These are phyloP conservation scores for Stentor coeruleus DNA, from an alignment of 73 alveolate genomes.

Conservation along the genomic window DNA sequence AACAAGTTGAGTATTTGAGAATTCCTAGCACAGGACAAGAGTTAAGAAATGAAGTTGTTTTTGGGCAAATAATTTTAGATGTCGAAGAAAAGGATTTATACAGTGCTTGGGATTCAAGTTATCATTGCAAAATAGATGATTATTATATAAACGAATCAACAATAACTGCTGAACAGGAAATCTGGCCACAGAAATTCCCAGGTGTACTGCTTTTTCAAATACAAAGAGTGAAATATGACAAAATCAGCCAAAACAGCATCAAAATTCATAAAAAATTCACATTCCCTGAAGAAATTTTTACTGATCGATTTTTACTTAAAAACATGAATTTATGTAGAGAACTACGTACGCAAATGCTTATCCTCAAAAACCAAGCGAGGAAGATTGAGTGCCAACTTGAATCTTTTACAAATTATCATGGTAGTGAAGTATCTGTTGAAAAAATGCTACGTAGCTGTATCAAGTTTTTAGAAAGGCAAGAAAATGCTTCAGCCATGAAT, in stretches of 20 bases:
- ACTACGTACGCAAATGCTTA: constrained; percentile 44
- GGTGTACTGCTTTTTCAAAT: constrained; percentile 58
- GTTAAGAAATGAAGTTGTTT: neutral
- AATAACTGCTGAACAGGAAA: constrained; percentile 47
- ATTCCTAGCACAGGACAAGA: neutral
- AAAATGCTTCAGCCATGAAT: neutral
- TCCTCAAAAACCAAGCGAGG: constrained; percentile 30
- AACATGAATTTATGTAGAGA: constrained; percentile 37
- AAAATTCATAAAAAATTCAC: constrained; percentile 59
- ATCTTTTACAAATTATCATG: constrained; percentile 16
- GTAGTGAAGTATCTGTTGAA: constrained; percentile 26
- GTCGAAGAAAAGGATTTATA: constrained; percentile 13
- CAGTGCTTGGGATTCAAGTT: constrained; percentile 21
- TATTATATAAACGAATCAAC: neutral
- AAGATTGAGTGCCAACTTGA: constrained; percentile 35
- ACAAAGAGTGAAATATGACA: constrained; percentile 57
- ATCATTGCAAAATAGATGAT: neutral
- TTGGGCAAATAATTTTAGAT: neutral
- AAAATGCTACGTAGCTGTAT: constrained; percentile 15
- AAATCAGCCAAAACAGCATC: constrained; percentile 30
- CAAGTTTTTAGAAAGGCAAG: constrained; percentile 10
- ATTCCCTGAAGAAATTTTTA: constrained; percentile 60
- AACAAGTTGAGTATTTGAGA: neutral
- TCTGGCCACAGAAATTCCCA: constrained; percentile 58
- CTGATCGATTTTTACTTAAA: constrained; percentile 63